These are phyloP conservation scores for Emergomyces africanus DNA, from an alignment of 2,329 filamentous ascomycete genomes.

Conservation along the genomic window DNA sequence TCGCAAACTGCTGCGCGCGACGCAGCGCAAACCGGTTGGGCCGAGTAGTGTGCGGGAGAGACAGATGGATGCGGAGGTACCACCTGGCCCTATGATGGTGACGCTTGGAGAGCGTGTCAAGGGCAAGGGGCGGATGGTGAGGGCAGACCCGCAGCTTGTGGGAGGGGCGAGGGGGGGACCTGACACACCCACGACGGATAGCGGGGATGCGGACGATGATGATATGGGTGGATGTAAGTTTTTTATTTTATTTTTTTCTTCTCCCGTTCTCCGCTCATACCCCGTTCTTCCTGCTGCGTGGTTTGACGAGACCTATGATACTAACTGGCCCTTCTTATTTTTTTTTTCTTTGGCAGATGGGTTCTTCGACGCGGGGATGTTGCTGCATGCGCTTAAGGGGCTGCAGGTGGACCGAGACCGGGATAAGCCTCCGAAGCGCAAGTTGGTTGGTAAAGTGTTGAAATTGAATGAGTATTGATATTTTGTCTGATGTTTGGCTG, in stretches of 20 bases:
- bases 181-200: conserved; percentile 55
- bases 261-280: background rate
- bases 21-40: conserved; percentile 37
- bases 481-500: background rate
- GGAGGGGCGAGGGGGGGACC: conserved; percentile 32
- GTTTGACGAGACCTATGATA: background rate
- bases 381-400: conserved; percentile 73
- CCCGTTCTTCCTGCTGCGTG: background rate
- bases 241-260: conserved; percentile 9
- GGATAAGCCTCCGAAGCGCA: conserved; percentile 26
- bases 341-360: conserved; percentile 52
- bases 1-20: conserved; percentile 65
- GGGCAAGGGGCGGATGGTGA: conserved; percentile 60
- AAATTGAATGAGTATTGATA: conserved; percentile 35
- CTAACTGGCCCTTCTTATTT: conserved; percentile 6
- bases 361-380: conserved; percentile 95
- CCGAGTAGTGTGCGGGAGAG: conserved; percentile 42
- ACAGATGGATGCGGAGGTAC: conserved; percentile 44
- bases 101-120: conserved; percentile 40
- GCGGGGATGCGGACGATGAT: conserved; percentile 63
- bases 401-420: conserved; percentile 23
- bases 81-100: conserved; percentile 15
- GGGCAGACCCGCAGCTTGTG: conserved; percentile 32
- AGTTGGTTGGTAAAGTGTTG: conserved; percentile 37
- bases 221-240: conserved; percentile 85